phyloP scores from a whole-genome alignment of 495 filamentous ascomycete species.

The Pyrenopolyporus hunteri region DNA sequence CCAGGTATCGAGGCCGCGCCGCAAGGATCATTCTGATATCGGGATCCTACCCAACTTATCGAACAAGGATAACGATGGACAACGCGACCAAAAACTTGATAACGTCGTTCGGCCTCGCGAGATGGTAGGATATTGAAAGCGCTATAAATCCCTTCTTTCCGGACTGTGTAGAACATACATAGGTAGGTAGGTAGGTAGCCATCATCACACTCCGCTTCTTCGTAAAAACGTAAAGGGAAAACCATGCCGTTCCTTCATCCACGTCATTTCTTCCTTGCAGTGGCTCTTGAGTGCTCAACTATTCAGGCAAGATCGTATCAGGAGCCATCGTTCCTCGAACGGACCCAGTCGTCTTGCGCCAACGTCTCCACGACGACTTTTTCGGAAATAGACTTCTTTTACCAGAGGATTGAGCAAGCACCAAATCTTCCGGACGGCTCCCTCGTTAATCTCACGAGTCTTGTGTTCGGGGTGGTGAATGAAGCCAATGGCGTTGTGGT shows the following conservation, averaged over 20 bases:
- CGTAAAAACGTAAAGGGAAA: background rate
- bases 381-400: constrained; percentile 5
- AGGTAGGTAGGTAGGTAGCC: too few relatives aligned
- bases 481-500: constrained; percentile 25
- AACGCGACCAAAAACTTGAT: background rate
- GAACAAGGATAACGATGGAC: constrained; percentile 6
- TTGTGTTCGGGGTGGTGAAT: constrained; percentile 34
- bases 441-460: constrained; percentile 31
- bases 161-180: background rate
- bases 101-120: constrained; percentile 7
- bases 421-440: background rate
- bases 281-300: background rate
- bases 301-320: background rate
- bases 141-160: background rate
- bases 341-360: constrained; percentile 9
- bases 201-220: background rate
- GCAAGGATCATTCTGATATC: background rate
- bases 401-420: constrained; percentile 16
- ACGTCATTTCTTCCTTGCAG: background rate
- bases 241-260: background rate
- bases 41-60: constrained; percentile 6
- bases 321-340: background rate
- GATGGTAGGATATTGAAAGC: constrained; percentile 1
- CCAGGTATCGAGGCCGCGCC: constrained; percentile 16
- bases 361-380: constrained; percentile 24